phyloP scores from a whole-genome alignment of 306 rosid genomes.

The Trichosanthes cucumerina region DNA sequence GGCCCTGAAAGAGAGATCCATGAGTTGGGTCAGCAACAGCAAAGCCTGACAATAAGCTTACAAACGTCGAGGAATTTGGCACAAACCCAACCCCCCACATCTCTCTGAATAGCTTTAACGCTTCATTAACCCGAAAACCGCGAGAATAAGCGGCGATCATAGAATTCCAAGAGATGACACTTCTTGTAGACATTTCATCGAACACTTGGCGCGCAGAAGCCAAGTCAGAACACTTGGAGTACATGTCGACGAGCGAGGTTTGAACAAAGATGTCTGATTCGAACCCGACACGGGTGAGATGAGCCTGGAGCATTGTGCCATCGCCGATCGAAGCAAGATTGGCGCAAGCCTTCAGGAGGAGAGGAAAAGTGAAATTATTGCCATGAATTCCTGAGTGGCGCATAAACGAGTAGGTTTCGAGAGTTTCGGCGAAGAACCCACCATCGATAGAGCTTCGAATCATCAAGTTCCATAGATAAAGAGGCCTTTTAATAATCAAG shows the following conservation, averaged over 20 bases:
- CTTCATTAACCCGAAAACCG: neutral
- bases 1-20: neutral
- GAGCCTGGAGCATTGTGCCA: slow-evolving; percentile 35
- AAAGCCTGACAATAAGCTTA: slow-evolving; percentile 10
- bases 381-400: slow-evolving; percentile 31
- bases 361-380: slow-evolving; percentile 30
- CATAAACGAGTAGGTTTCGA: slow-evolving; percentile 32
- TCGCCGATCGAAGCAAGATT: slow-evolving; percentile 26
- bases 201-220: slow-evolving; percentile 11
- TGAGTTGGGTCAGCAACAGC: neutral
- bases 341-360: slow-evolving; percentile 29
- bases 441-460: slow-evolving; percentile 33
- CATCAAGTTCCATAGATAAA: slow-evolving; percentile 43
- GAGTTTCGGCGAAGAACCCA: slow-evolving; percentile 26
- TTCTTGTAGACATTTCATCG: slow-evolving; percentile 11
- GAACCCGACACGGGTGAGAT: slow-evolving; percentile 28
- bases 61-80: slow-evolving; percentile 6
- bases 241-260: slow-evolving; percentile 36
- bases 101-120: slow-evolving; percentile 2
- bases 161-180: slow-evolving; percentile 12
- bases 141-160: slow-evolving; percentile 13
- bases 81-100: slow-evolving; percentile 3
- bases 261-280: slow-evolving; percentile 31
- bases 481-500: slow-evolving; percentile 20
- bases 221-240: slow-evolving; percentile 27